phyloP scores from a whole-genome alignment of 495 filamentous ascomycete species.

The Aspergillus ostianus region DNA sequence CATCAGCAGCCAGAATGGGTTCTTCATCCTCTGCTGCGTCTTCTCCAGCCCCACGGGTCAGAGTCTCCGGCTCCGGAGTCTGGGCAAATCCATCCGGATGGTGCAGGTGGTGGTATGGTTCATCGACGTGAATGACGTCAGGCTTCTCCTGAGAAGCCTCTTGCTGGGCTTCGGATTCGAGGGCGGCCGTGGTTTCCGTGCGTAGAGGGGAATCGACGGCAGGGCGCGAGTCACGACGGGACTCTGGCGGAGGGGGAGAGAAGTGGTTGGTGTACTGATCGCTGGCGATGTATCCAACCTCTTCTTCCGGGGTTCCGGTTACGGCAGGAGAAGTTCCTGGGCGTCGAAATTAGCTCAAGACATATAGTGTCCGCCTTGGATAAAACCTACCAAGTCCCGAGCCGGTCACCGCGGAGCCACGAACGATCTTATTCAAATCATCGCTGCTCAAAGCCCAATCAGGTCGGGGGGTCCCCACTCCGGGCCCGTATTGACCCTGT shows the following conservation, averaged over 20 bases:
- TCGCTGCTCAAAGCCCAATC: constrained; percentile 89
- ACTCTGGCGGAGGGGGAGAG: constrained; percentile 59
- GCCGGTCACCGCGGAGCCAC: constrained; percentile 63
- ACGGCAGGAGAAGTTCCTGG: constrained; percentile 50
- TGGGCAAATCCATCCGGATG: constrained; percentile 60
- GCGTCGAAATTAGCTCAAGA: constrained; percentile 13
- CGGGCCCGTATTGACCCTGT: constrained; percentile 61
- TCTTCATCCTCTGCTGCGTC: constrained; percentile 55
- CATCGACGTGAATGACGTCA: constrained; percentile 73
- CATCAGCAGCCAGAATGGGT: constrained; percentile 89
- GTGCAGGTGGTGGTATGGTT: constrained; percentile 60
- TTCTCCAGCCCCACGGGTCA: constrained; percentile 26
- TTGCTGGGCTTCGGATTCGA: constrained; percentile 27
- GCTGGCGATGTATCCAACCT: constrained; percentile 76
- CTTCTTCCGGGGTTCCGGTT: constrained; percentile 68
- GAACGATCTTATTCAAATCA: constrained; percentile 87
- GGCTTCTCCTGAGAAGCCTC: constrained; percentile 48
- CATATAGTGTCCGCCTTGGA: neutral
- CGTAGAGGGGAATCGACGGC: constrained; percentile 57
- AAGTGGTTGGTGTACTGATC: constrained; percentile 76
- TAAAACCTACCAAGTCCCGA: constrained; percentile 58
- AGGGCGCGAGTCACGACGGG: constrained; percentile 42
- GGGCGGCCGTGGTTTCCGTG: constrained; percentile 50
- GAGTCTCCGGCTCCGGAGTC: constrained; percentile 37
- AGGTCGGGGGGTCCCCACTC: constrained; percentile 61